Conservation (phyloP, 129 eudicot species). For the Centella asiatica region DNA sequence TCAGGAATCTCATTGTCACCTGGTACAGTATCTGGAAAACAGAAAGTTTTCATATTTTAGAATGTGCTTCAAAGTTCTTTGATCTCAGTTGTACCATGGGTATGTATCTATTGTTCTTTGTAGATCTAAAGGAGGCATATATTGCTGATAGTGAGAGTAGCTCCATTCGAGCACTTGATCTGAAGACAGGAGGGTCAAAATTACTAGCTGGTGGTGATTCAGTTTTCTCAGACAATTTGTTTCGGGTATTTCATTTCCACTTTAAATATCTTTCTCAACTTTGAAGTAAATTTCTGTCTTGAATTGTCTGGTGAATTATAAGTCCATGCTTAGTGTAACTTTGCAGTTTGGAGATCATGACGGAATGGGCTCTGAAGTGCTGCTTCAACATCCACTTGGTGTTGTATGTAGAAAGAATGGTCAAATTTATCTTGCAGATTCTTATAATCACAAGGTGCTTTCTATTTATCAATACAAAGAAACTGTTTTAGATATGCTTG, state of each 20-base stretch:
- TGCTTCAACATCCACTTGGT: conserved; percentile 95
- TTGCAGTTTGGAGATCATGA: conserved; percentile 90
- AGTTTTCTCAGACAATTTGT: conserved; percentile 75
- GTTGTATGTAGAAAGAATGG: conserved; percentile 76
- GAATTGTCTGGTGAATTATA: neutral
- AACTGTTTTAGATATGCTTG: neutral
- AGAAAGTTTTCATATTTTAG: conserved; percentile 1
- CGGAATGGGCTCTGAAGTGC: conserved; percentile 88
- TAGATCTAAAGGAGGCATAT: conserved; percentile 75
- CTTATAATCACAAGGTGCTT: conserved; percentile 93
- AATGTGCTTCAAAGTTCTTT: neutral
- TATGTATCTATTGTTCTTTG: neutral
- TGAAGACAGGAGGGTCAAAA: conserved; percentile 82
- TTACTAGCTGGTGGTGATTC: conserved; percentile 92
- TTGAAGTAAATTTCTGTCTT: neutral
- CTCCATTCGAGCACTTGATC: conserved; percentile 88
- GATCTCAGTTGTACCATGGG: neutral
- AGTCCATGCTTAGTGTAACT: neutral
- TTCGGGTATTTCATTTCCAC: conserved; percentile 46
- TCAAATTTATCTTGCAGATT: conserved; percentile 81
- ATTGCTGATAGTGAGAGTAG: conserved; percentile 99
- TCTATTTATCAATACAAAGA: conserved; percentile 11
- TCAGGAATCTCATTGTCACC: conserved; percentile 88
- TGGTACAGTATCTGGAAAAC: conserved; percentile 35
- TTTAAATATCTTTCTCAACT: neutral